A percentile compares a stretch with the other conserved stretches of the same genome.
Conservation (phyloP, 2,329 filamentous ascomycete species). For the Fusarium incarnatum region DNA sequence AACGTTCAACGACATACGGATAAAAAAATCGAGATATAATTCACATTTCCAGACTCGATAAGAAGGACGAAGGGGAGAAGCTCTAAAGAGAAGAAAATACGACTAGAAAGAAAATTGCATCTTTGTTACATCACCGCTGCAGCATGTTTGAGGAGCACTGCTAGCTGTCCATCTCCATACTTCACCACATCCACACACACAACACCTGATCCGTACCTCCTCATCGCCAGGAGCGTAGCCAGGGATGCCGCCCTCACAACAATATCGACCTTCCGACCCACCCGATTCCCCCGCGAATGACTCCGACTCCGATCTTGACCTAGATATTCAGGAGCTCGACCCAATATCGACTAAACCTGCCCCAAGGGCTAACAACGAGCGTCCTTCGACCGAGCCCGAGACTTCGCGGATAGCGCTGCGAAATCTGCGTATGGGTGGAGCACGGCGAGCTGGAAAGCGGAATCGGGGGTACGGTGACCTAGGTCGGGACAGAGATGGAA, state of each 20-base stretch:
- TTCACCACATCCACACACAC: conserved; percentile 32
- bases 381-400: conserved; percentile 55
- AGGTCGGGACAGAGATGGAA: conserved; percentile 65
- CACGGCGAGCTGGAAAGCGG: conserved; percentile 68
- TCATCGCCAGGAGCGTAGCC: conserved; percentile 38
- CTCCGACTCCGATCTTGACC: conserved; percentile 79
- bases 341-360: conserved; percentile 61
- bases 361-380: conserved; percentile 48
- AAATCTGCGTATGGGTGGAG: conserved; percentile 73
- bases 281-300: conserved; percentile 75
- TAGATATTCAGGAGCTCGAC: conserved; percentile 84
- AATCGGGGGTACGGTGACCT: conserved; percentile 70
- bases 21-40: conserved; percentile 17
- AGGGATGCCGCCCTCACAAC: conserved; percentile 69
- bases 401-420: conserved; percentile 75
- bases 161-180: conserved; percentile 33
- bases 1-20: conserved; percentile 21
- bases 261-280: conserved; percentile 67
- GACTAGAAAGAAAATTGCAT: neutral
- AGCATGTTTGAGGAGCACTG: conserved; percentile 45
- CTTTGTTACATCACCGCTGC: conserved; percentile 18
- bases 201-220: conserved; percentile 26
- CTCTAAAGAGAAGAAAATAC: neutral
- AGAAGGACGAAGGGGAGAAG: neutral
- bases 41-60: neutral